phyloP scores from a whole-genome alignment of 495 filamentous ascomycete genomes.

The Hyaloscypha finlandica region DNA sequence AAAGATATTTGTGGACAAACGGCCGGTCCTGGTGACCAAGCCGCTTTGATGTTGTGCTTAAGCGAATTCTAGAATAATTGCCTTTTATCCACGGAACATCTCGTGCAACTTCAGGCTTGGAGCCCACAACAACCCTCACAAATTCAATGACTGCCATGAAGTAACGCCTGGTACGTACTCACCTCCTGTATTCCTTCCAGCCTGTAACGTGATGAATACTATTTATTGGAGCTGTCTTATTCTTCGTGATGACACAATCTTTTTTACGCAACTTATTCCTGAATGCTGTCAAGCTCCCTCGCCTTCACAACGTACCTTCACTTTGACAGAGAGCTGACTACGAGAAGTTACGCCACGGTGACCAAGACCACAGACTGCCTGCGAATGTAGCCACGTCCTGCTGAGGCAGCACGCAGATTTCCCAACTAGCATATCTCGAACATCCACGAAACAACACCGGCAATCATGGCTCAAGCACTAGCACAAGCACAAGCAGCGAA shows the following conservation, averaged over 20 bases:
- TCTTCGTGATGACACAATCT: slow-evolving; percentile 54
- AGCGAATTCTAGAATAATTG: not conserved
- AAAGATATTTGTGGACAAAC: not conserved
- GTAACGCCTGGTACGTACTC: slow-evolving; percentile 14
- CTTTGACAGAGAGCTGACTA: not conserved
- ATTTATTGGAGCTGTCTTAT: slow-evolving; percentile 99
- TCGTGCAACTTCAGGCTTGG: not conserved
- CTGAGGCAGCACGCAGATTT: not conserved
- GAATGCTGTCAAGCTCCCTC: slow-evolving; percentile 29
- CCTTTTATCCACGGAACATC: not conserved
- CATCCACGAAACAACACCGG: not conserved
- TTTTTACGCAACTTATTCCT: slow-evolving; percentile 56
- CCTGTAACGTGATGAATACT: slow-evolving; percentile 46
- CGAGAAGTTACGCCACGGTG: not conserved
- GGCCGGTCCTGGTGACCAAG: not conserved
- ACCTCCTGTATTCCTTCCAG: not conserved
- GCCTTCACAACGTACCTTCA: not conserved
- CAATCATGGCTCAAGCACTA: slow-evolving; percentile 29
- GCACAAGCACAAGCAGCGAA: slow-evolving; percentile 28
- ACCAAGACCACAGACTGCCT: not conserved
- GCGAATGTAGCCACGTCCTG: not conserved
- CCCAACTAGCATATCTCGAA: not conserved
- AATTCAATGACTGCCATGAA: not conserved
- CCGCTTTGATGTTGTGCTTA: not conserved
- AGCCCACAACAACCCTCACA: not conserved